phyloP scores from a whole-genome alignment of 2,329 filamentous ascomycete genomes.

The Sclerotinia borealis region DNA sequence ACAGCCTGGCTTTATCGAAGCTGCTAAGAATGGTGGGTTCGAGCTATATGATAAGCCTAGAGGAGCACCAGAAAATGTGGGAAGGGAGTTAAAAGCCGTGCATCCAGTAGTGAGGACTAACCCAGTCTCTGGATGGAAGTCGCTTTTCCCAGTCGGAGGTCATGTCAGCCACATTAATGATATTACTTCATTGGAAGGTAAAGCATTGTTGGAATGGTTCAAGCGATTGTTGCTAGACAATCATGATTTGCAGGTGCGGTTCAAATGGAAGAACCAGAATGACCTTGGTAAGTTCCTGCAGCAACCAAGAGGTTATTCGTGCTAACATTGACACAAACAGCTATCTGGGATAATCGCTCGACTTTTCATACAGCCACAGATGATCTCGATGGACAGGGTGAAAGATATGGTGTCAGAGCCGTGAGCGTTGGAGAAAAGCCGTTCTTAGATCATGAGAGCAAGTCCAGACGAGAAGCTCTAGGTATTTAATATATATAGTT shows the following conservation, averaged over 20 bases:
- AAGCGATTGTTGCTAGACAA: conserved; percentile 45
- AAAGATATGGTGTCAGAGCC: conserved; percentile 41
- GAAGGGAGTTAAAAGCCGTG: conserved; percentile 41
- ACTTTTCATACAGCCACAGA: conserved; percentile 49
- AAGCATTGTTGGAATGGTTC: conserved; percentile 47
- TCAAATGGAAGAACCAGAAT: conserved; percentile 33
- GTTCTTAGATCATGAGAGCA: conserved; percentile 43
- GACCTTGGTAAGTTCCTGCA: conserved; percentile 24
- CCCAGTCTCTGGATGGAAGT: conserved; percentile 53
- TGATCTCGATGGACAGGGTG: conserved; percentile 44
- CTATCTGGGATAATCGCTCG: conserved; percentile 53
- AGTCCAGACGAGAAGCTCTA: conserved; percentile 38
- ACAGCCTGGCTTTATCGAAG: conserved; percentile 45
- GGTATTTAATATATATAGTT: neutral
- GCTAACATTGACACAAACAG: conserved; percentile 14
- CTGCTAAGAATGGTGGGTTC: conserved; percentile 41
- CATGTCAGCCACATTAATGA: conserved; percentile 47
- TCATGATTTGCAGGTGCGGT: conserved; percentile 49
- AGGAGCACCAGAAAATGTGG: conserved; percentile 46
- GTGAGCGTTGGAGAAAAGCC: conserved; percentile 47
- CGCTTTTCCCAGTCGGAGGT: conserved; percentile 45
- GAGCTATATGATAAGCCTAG: conserved; percentile 40
- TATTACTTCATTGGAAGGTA: conserved; percentile 43
- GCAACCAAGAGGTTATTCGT: too few relatives aligned
- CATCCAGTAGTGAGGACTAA: conserved; percentile 53